Evolutionary conservation across 2,329 filamentous ascomycete species (phyloP).

Genomic region (Cytospora mali): DNA sequence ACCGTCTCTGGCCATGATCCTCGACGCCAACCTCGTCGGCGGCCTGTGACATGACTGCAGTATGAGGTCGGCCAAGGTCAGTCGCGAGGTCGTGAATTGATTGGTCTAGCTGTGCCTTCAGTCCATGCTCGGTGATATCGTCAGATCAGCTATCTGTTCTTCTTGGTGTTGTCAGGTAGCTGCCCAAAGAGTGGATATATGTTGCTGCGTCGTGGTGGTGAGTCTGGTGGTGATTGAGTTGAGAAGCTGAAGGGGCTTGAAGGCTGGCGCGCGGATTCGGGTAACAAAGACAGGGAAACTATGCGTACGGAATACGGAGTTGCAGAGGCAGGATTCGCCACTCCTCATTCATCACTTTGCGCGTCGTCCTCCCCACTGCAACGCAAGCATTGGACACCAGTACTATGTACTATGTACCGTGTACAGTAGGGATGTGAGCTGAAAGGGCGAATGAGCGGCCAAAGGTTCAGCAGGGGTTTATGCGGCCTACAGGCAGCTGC

Average conservation of each 20-base stretch:
- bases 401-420: neutral
- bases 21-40: constrained; percentile 28
- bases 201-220: neutral
- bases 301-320: neutral
- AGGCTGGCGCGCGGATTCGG: too few relatives aligned
- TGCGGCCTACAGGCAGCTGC: neutral
- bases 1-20: constrained; percentile 29
- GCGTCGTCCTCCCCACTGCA: neutral
- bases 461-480: neutral
- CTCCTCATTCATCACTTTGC: neutral
- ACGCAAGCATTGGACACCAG: neutral
- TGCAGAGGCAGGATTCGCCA: neutral
- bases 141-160: neutral
- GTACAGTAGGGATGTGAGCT: neutral
- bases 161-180: neutral
- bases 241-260: neutral
- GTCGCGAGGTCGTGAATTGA: neutral
- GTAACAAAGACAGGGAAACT: neutral
- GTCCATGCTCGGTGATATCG: constrained; percentile 18
- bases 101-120: constrained; percentile 4
- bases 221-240: neutral
- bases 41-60: constrained; percentile 31
- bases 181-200: neutral
- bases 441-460: neutral
- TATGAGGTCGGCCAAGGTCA: neutral